Percentiles rank a stretch among this genome's conserved stretches.
phyloP scores from a whole-genome alignment of 345 rosid genomes.

The Arabis alpina region DNA sequence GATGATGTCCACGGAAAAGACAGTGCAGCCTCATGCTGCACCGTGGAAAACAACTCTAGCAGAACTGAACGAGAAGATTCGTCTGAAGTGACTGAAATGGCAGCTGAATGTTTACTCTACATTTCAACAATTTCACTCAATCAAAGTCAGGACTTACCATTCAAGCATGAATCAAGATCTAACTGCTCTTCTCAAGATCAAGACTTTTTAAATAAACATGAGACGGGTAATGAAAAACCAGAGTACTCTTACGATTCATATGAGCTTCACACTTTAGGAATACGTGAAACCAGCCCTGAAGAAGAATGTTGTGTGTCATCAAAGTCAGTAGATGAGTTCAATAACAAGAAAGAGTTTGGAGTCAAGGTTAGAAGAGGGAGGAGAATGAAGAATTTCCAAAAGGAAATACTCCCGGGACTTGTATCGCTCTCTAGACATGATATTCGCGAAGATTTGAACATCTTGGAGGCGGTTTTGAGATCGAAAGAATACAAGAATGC shows the following conservation, averaged over 20 bases:
- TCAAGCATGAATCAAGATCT: not conserved
- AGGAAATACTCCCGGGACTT: slow-evolving; percentile 64
- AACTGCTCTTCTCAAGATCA: slow-evolving; percentile 22
- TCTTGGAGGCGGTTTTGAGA: slow-evolving; percentile 64
- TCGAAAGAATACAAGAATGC: slow-evolving; percentile 64
- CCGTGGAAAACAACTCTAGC: slow-evolving; percentile 23
- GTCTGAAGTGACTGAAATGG: slow-evolving; percentile 43
- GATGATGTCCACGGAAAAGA: slow-evolving; percentile 8
- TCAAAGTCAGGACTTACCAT: not conserved
- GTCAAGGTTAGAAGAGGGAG: slow-evolving; percentile 68
- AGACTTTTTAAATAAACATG: not conserved
- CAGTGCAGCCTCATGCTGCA: slow-evolving; percentile 28
- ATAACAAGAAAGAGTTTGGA: slow-evolving; percentile 48
- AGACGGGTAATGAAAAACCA: slow-evolving; percentile 34
- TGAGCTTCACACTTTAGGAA: slow-evolving; percentile 52
- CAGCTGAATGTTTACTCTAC: slow-evolving; percentile 63
- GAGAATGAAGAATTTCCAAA: slow-evolving; percentile 74
- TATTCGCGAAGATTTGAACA: slow-evolving; percentile 64
- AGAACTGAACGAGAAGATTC: slow-evolving; percentile 8
- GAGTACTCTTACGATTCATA: slow-evolving; percentile 55
- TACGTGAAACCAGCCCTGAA: slow-evolving; percentile 49
- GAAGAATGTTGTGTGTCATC: slow-evolving; percentile 56
- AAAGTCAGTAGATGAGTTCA: slow-evolving; percentile 44
- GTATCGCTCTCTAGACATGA: slow-evolving; percentile 62
- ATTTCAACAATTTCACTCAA: slow-evolving; percentile 29